Evolutionary conservation across 345 rosid genomes (phyloP).

Genomic region (Eucalyptus dawsonii): DNA sequence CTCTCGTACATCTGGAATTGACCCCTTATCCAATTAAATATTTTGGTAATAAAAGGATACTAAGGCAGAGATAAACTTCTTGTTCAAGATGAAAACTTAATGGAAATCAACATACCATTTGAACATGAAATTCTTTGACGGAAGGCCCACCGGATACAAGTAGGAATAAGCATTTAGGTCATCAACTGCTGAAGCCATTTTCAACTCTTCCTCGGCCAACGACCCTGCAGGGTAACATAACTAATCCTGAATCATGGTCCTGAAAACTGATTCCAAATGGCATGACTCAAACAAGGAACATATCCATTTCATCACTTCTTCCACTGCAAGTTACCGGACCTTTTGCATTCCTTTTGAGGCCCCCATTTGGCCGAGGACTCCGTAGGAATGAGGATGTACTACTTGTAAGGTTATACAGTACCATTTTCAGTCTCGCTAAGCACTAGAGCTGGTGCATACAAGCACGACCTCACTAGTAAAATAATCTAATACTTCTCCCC

Average conservation of each 20-base stretch:
- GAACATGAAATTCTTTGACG: constrained; percentile 57
- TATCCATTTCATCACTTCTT: neutral
- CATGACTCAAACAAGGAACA: neutral
- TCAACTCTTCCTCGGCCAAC: constrained; percentile 26
- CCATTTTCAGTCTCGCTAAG: neutral
- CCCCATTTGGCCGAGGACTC: neutral
- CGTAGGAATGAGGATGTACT: neutral
- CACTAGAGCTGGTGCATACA: neutral
- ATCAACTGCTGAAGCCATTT: constrained; percentile 52
- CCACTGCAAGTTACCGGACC: neutral
- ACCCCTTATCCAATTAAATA: neutral
- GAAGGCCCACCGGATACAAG: constrained; percentile 52
- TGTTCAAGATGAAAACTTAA: neutral
- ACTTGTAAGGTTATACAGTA: neutral
- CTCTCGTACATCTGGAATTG: neutral
- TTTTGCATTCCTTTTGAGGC: neutral
- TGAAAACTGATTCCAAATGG: neutral
- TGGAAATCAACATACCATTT: constrained; percentile 45
- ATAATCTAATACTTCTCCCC: neutral
- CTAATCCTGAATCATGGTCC: neutral
- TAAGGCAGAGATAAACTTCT: neutral
- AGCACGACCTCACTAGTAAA: neutral
- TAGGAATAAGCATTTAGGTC: constrained; percentile 79
- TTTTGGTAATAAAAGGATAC: neutral
- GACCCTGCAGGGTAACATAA: neutral